Percentiles rank a stretch among this genome's conserved stretches.
Evolutionary conservation across 495 filamentous ascomycete genomes (phyloP).

Genomic region (Jackrogersella minutella): DNA sequence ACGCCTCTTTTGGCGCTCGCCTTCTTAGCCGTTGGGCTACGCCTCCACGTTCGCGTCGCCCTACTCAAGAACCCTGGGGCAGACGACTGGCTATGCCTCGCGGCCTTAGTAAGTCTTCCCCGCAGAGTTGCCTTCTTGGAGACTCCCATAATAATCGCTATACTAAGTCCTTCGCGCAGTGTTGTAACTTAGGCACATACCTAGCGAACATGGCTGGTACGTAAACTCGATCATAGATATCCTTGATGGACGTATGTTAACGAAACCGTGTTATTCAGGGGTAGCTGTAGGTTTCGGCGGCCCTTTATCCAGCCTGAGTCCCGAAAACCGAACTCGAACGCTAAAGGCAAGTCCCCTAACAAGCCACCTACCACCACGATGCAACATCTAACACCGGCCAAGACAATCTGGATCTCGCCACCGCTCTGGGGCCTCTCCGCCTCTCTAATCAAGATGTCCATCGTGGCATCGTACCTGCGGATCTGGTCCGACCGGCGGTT

Average conservation of each 20-base stretch:
- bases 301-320: slow-evolving; percentile 9
- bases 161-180: slow-evolving; percentile 23
- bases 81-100: slow-evolving; percentile 41
- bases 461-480: slow-evolving; percentile 45
- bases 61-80: slow-evolving; percentile 21
- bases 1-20: slow-evolving; percentile 17
- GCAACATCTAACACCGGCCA: not conserved
- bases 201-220: slow-evolving; percentile 27
- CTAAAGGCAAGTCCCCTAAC: slow-evolving; percentile 15
- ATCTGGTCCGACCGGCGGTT: slow-evolving; percentile 43
- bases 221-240: slow-evolving; percentile 17
- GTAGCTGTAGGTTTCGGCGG: slow-evolving; percentile 24
- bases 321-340: not conserved
- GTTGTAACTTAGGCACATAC: slow-evolving; percentile 37
- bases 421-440: slow-evolving; percentile 36
- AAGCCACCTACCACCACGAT: too few relatives aligned
- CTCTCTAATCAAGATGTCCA: slow-evolving; percentile 39
- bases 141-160: not conserved
- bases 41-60: slow-evolving; percentile 21
- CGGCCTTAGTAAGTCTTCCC: slow-evolving; percentile 29
- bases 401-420: slow-evolving; percentile 35
- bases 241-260: slow-evolving; percentile 10
- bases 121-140: not conserved
- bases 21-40: slow-evolving; percentile 20
- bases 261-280: not conserved